A percentile compares a stretch with the other conserved stretches of the same genome.
Evolutionary conservation across 2,329 filamentous ascomycete genomes (phyloP).

Genomic region (Nemania sp.): DNA sequence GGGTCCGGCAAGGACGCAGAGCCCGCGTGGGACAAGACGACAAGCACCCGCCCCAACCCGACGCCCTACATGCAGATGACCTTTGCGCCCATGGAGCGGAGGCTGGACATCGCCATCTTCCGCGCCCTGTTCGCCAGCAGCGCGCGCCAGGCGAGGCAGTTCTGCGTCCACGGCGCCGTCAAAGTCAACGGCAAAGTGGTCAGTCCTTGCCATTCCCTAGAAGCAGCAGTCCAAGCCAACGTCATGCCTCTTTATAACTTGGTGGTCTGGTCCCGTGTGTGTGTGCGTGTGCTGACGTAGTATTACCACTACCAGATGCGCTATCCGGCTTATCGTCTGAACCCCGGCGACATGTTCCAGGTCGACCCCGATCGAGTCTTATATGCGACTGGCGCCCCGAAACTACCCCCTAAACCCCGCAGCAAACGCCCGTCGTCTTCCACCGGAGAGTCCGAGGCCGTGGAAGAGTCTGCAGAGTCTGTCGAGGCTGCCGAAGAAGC

Average conservation of each 20-base stretch:
- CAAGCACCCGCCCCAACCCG: conserved; percentile 37
- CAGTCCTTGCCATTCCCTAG: conserved; percentile 26
- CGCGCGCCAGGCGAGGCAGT: conserved; percentile 87
- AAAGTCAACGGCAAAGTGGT: conserved; percentile 97
- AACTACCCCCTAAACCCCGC: conserved; percentile 45
- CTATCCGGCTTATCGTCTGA: conserved; percentile 89
- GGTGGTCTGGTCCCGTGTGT: too few species aligned
- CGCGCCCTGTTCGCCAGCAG: conserved; percentile 92
- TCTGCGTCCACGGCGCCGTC: conserved; percentile 89
- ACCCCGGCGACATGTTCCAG: conserved; percentile 98
- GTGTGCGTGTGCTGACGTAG: conserved; percentile 7
- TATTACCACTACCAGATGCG: conserved; percentile 66
- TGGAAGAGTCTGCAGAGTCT: conserved; percentile 27
- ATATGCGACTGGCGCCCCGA: conserved; percentile 79
- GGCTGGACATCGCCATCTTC: conserved; percentile 93
- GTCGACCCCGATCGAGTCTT: conserved; percentile 88
- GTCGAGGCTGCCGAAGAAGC: too few species aligned
- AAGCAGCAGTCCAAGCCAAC: too few species aligned
- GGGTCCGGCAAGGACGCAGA: conserved; percentile 67
- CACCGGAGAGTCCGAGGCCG: conserved; percentile 27
- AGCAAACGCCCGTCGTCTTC: not conserved
- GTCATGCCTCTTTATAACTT: too few species aligned
- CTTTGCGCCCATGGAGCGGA: conserved; percentile 86
- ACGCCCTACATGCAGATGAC: conserved; percentile 97
- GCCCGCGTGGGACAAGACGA: conserved; percentile 15